Evolutionary conservation across 1,284 basidiomycete species (phyloP).

Genomic region (Trichosporon sp.): DNA sequence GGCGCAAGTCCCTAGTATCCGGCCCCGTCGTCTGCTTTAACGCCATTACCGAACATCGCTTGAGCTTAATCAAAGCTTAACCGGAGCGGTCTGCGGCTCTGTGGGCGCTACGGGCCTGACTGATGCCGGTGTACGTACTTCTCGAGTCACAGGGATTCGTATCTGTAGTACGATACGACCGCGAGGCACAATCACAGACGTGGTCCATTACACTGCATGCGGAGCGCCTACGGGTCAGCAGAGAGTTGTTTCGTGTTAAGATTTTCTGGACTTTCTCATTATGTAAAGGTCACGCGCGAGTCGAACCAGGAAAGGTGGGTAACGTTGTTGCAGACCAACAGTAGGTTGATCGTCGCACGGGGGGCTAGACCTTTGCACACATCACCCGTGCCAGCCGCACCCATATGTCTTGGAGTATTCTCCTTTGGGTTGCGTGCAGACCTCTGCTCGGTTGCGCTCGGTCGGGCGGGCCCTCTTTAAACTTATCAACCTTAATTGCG

Average conservation of each 20-base stretch:
- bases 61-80: neutral
- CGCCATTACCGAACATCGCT: neutral
- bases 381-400: too few relatives aligned
- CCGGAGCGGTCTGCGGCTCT: neutral
- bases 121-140: neutral
- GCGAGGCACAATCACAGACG: neutral
- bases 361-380: neutral
- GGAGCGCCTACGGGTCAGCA: neutral
- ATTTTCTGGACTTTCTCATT: neutral
- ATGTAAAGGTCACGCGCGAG: neutral
- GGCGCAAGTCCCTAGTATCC: neutral
- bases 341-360: neutral
- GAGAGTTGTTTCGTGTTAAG: neutral
- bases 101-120: too few relatives aligned
- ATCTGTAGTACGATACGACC: neutral
- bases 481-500: constrained; percentile 5
- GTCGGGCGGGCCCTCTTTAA: neutral
- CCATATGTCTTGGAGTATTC: too few relatives aligned
- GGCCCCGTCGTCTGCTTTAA: neutral
- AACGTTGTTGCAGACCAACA: neutral
- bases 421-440: neutral
- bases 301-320: neutral
- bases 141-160: neutral
- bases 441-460: neutral
- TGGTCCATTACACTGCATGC: neutral